A percentile compares a stretch with the other conserved stretches of the same genome.
Evolutionary conservation across 2,329 filamentous ascomycete species (phyloP).

Genomic region (Escovopsis weberi): DNA sequence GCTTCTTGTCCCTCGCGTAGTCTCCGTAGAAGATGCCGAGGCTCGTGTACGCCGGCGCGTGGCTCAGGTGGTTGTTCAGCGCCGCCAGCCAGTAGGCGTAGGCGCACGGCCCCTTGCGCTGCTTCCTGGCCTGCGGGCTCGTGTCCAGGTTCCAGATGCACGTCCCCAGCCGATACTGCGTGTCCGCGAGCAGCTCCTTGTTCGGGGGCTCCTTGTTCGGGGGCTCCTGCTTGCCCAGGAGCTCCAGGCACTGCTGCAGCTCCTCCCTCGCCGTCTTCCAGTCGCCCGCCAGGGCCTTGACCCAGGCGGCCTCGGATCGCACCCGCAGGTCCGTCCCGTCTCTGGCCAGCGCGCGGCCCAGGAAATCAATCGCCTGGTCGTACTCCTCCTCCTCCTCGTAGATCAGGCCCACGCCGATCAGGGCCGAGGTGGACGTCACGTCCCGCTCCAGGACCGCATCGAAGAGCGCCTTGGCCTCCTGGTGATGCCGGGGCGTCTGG

Average conservation of each 20-base stretch:
- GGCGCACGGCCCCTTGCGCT: slow-evolving; percentile 52
- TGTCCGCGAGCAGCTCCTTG: slow-evolving; percentile 67
- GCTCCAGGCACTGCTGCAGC: slow-evolving; percentile 53
- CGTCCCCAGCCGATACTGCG: slow-evolving; percentile 72
- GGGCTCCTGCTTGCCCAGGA: slow-evolving; percentile 25
- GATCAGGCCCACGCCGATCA: slow-evolving; percentile 84
- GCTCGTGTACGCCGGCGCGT: slow-evolving; percentile 80
- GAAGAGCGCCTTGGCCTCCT: slow-evolving; percentile 77
- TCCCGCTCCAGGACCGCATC: slow-evolving; percentile 66
- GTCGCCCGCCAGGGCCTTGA: slow-evolving; percentile 70
- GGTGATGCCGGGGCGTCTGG: slow-evolving; percentile 78
- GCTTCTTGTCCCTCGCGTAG: slow-evolving; percentile 72
- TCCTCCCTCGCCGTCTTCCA: slow-evolving; percentile 52
- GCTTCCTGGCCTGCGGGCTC: slow-evolving; percentile 60
- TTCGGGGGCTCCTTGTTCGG: slow-evolving; percentile 34
- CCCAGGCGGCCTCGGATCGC: slow-evolving; percentile 81
- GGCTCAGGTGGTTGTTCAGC: slow-evolving; percentile 74
- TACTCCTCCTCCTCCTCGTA: slow-evolving; percentile 90
- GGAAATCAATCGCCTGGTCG: slow-evolving; percentile 63
- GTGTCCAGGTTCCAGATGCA: slow-evolving; percentile 77
- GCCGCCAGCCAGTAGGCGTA: slow-evolving; percentile 74
- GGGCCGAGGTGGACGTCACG: slow-evolving; percentile 58
- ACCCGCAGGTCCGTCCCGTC: slow-evolving; percentile 66
- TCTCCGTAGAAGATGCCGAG: slow-evolving; percentile 85
- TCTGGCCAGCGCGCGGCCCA: slow-evolving; percentile 59